These are phyloP conservation scores for Prinsepia uniflora DNA, from an alignment of 306 rosid genomes.

Conservation along the genomic window DNA sequence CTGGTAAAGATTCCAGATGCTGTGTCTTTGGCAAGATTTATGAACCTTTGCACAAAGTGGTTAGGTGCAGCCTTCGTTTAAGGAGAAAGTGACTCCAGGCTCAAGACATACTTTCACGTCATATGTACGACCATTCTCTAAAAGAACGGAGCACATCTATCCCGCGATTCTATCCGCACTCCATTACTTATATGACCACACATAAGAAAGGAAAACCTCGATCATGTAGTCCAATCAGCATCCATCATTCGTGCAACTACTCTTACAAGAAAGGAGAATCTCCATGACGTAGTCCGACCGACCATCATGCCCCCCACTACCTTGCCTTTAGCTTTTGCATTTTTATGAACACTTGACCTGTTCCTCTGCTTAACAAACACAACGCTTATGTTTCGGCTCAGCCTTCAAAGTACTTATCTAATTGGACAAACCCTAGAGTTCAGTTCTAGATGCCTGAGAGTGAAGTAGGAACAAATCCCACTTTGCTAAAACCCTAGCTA, in stretches of 20 bases:
- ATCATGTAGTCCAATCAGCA: too few relatives aligned
- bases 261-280: too few relatives aligned
- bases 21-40: conserved; percentile 18
- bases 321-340: conserved; percentile 5
- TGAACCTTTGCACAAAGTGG: conserved; percentile 37
- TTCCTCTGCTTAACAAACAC: conserved; percentile 15
- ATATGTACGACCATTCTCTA: too few relatives aligned
- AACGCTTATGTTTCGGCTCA: conserved; percentile 20
- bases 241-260: too few relatives aligned
- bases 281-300: too few relatives aligned
- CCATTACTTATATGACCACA: too few relatives aligned
- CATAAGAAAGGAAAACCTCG: too few relatives aligned
- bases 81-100: too few relatives aligned
- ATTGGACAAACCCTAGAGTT: conserved; percentile 8
- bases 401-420: conserved; percentile 25
- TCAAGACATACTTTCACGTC: too few relatives aligned
- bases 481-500: background rate
- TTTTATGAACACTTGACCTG: conserved; percentile 19
- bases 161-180: too few relatives aligned
- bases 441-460: background rate
- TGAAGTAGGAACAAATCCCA: conserved; percentile 12
- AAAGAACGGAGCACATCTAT: too few relatives aligned
- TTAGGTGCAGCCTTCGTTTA: conserved; percentile 31
- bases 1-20: conserved; percentile 1
- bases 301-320: conserved; percentile 13